Conservation (phyloP, 352 stramenopile species). For the Phytophthora litchii region DNA sequence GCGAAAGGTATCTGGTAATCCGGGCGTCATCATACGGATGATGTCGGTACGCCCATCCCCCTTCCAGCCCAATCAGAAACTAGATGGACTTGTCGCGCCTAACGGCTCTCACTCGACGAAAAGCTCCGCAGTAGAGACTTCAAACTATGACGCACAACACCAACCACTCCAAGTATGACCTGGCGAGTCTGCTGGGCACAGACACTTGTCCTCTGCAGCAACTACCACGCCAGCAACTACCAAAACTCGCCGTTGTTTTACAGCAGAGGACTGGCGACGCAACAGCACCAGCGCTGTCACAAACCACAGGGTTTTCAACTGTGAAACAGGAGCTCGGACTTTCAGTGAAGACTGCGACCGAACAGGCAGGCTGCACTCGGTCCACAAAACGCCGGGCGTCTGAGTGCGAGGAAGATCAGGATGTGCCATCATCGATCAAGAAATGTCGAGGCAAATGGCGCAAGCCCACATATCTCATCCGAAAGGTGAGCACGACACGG, state of each 20-base stretch:
- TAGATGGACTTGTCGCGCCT: neutral
- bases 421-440: slow-evolving; percentile 10
- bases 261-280: slow-evolving; percentile 4
- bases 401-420: slow-evolving; percentile 21
- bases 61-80: slow-evolving; percentile 8
- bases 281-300: neutral
- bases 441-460: slow-evolving; percentile 32
- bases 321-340: neutral
- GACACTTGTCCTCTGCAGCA: neutral
- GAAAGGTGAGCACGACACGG: slow-evolving; percentile 30
- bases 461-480: slow-evolving; percentile 47
- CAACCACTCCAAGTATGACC: slow-evolving; percentile 28
- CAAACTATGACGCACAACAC: neutral
- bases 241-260: slow-evolving; percentile 19
- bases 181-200: slow-evolving; percentile 19
- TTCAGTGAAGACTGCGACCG: neutral
- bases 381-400: slow-evolving; percentile 20
- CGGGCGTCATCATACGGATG: slow-evolving; percentile 5
- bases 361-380: neutral
- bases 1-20: no score
- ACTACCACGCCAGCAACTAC: slow-evolving; percentile 12
- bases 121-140: slow-evolving; percentile 1
- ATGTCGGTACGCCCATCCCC: slow-evolving; percentile 10
- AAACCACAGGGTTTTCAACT: neutral
- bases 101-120: slow-evolving; percentile 18